These are phyloP conservation scores for Hypoxylon cercidicola DNA, from an alignment of 495 filamentous ascomycete species.

Conservation along the genomic window DNA sequence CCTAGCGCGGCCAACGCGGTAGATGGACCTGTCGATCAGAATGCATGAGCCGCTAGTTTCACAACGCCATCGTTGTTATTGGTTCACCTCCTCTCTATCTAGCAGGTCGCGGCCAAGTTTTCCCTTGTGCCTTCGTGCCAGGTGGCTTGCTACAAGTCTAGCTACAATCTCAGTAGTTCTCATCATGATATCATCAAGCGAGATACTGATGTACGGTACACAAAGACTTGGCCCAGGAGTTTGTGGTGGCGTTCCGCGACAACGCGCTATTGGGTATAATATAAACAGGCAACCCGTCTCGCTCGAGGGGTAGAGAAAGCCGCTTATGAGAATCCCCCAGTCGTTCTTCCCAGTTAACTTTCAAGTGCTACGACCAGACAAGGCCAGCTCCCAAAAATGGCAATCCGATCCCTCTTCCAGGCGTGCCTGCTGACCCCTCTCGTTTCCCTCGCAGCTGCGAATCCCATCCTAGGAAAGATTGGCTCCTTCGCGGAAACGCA, in stretches of 20 bases:
- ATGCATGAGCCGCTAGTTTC: constrained; percentile 37
- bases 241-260: constrained; percentile 25
- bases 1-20: constrained; percentile 32
- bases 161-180: constrained; percentile 24
- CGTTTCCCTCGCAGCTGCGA: constrained; percentile 27
- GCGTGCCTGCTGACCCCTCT: constrained; percentile 28
- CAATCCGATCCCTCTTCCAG: constrained; percentile 39
- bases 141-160: constrained; percentile 30
- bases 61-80: constrained; percentile 22
- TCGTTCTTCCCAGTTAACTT: constrained; percentile 12
- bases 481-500: constrained; percentile 43
- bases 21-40: constrained; percentile 40
- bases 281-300: constrained; percentile 29
- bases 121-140: constrained; percentile 9
- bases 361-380: constrained; percentile 9
- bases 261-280: constrained; percentile 34
- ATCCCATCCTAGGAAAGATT: constrained; percentile 21
- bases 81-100: constrained; percentile 16
- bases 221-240: constrained; percentile 3
- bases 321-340: background rate
- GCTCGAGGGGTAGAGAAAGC: background rate
- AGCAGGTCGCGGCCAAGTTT: constrained; percentile 32
- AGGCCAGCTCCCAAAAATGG: constrained; percentile 23
- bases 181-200: constrained; percentile 39
- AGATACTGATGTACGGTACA: constrained; percentile 30